Evolutionary conservation across 1,284 basidiomycete genomes (phyloP).

Genomic region (Trichosporon sp.): DNA sequence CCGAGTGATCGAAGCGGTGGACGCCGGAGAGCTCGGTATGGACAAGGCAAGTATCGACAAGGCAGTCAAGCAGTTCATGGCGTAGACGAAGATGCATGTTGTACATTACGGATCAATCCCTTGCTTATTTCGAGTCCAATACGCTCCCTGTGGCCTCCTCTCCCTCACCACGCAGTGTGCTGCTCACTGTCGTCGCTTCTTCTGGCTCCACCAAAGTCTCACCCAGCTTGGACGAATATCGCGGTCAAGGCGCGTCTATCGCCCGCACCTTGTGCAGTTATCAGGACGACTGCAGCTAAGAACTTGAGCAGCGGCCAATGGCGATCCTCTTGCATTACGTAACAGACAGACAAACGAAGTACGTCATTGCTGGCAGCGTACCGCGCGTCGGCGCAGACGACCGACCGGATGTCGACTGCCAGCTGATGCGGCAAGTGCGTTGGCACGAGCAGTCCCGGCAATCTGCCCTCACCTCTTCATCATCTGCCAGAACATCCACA

Average conservation of each 20-base stretch:
- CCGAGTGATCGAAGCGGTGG: conserved; percentile 40
- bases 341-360: not conserved
- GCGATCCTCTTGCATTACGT: not conserved
- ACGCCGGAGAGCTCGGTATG: conserved; percentile 32
- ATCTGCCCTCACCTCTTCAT: not conserved
- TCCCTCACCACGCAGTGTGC: too few species aligned
- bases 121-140: not conserved
- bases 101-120: not conserved
- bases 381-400: not conserved
- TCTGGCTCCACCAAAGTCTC: too few species aligned
- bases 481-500: not conserved
- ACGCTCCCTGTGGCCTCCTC: not conserved
- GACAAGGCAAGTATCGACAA: conserved; percentile 32
- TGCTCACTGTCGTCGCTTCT: too few species aligned
- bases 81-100: conserved; percentile 9
- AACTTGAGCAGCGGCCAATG: not conserved
- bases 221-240: not conserved
- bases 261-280: not conserved
- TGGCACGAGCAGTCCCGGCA: not conserved
- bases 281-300: too few species aligned
- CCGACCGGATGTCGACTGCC: not conserved
- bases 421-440: not conserved
- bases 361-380: not conserved
- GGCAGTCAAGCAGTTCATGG: conserved; percentile 26
- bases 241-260: not conserved